A percentile compares a stretch with the other conserved stretches of the same genome.
Evolutionary conservation across 2,329 filamentous ascomycete species (phyloP).

Genomic region (Fusarium sp.): DNA sequence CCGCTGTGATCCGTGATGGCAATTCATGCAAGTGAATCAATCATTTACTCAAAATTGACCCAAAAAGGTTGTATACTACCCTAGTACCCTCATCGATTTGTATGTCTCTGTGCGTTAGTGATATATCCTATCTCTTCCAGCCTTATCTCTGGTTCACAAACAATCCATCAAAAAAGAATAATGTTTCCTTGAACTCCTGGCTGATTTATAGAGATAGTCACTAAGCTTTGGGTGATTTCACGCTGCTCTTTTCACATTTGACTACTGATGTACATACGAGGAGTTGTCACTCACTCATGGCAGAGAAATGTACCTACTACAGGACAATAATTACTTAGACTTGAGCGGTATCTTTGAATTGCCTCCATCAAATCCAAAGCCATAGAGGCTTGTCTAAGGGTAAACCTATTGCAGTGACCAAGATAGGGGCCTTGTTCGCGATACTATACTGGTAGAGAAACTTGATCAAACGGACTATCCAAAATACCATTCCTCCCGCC

Average conservation of each 20-base stretch:
- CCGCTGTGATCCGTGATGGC: rapidly evolving
- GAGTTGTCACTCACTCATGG: background rate
- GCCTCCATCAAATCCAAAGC: rapidly evolving
- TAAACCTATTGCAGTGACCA: background rate
- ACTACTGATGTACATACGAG: background rate
- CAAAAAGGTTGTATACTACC: background rate
- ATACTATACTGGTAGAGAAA: background rate
- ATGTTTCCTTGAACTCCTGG: too few relatives aligned
- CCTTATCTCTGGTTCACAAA: rapidly evolving
- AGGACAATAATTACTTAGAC: rapidly evolving
- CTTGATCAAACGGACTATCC: rapidly evolving
- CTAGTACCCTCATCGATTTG: rapidly evolving
- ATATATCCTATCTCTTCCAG: background rate
- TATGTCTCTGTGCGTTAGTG: rapidly evolving
- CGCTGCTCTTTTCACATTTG: too few relatives aligned
- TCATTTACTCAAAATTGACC: rapidly evolving
- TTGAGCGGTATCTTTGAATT: background rate
- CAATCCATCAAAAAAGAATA: rapidly evolving
- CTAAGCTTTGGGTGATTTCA: background rate
- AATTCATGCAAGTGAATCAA: rapidly evolving
- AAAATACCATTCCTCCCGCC: rapidly evolving
- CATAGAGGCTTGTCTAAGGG: background rate
- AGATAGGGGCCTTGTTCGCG: background rate
- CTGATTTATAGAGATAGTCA: background rate
- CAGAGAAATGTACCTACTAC: background rate